These are phyloP conservation scores for Apiospora rasikravindrae DNA, from an alignment of 2,329 filamentous ascomycete species.

Conservation along the genomic window DNA sequence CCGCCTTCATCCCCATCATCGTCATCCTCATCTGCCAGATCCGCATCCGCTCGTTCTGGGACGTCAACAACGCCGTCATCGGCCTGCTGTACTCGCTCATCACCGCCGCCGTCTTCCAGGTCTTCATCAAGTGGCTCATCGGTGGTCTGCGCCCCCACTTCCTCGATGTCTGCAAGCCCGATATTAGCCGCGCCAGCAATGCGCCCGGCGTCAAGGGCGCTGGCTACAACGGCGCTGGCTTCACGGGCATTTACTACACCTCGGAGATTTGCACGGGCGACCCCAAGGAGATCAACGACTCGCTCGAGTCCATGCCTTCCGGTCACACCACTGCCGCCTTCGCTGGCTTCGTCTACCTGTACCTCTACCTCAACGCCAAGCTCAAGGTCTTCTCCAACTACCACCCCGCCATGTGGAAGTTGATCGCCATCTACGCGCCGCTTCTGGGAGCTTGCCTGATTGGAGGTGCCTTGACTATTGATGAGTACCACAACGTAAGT, in stretches of 20 bases:
- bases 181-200: constrained; percentile 48
- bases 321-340: constrained; percentile 78
- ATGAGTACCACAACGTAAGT: constrained; percentile 68
- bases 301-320: constrained; percentile 73
- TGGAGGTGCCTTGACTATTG: constrained; percentile 71
- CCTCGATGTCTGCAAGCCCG: constrained; percentile 71
- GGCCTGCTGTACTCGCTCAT: constrained; percentile 75
- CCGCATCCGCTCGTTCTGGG: constrained; percentile 71
- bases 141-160: constrained; percentile 76
- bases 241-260: constrained; percentile 69
- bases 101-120: constrained; percentile 75
- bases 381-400: constrained; percentile 77
- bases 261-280: constrained; percentile 73
- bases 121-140: constrained; percentile 77
- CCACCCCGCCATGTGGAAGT: constrained; percentile 76
- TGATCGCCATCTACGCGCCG: constrained; percentile 67
- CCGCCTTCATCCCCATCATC: constrained; percentile 66
- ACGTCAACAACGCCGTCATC: constrained; percentile 72
- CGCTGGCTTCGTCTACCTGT: constrained; percentile 72
- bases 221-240: constrained; percentile 57
- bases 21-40: constrained; percentile 71
- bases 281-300: constrained; percentile 67
- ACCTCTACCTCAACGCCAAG: constrained; percentile 78
- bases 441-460: constrained; percentile 72
- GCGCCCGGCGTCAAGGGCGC: constrained; percentile 46